Conservation (phyloP, 139 green algal species). For the Deuterostichococcus epilithicus region DNA sequence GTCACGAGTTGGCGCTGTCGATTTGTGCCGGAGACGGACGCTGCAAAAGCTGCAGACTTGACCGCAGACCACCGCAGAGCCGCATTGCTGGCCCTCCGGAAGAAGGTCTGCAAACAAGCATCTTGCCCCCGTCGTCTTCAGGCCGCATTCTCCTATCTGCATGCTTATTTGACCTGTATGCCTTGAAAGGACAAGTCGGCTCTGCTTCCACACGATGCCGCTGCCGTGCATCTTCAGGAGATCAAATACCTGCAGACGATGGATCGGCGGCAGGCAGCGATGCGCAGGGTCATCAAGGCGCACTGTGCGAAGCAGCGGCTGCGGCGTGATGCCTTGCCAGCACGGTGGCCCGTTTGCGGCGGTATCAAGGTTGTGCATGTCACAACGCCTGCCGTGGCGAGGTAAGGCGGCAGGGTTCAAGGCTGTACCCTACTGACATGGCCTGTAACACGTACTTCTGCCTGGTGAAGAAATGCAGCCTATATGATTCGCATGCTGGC, state of each 20-base stretch:
- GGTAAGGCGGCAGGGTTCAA: slow-evolving; percentile 9
- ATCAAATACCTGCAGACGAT: slow-evolving; percentile 77
- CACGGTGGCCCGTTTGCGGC: slow-evolving; percentile 57
- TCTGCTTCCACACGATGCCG: not conserved
- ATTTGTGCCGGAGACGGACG: not conserved
- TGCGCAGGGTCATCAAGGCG: slow-evolving; percentile 48
- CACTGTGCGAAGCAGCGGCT: slow-evolving; percentile 43
- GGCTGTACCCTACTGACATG: not conserved
- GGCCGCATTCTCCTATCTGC: not conserved
- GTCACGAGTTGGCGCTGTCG: too few species aligned
- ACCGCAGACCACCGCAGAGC: not conserved
- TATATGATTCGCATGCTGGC: not conserved
- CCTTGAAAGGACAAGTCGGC: too few species aligned
- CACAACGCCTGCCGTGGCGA: slow-evolving; percentile 73
- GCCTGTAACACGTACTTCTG: not conserved
- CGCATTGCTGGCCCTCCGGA: not conserved
- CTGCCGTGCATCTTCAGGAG: slow-evolving; percentile 36
- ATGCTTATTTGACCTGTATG: not conserved
- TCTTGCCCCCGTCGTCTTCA: not conserved
- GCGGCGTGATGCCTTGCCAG: slow-evolving; percentile 51
- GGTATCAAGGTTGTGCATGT: slow-evolving; percentile 59
- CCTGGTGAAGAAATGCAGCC: not conserved
- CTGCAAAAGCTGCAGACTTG: not conserved
- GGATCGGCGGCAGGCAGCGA: slow-evolving; percentile 37
- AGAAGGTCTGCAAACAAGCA: not conserved